phyloP scores from a whole-genome alignment of 2,329 filamentous ascomycete species.

The Microdochium bolleyi region DNA sequence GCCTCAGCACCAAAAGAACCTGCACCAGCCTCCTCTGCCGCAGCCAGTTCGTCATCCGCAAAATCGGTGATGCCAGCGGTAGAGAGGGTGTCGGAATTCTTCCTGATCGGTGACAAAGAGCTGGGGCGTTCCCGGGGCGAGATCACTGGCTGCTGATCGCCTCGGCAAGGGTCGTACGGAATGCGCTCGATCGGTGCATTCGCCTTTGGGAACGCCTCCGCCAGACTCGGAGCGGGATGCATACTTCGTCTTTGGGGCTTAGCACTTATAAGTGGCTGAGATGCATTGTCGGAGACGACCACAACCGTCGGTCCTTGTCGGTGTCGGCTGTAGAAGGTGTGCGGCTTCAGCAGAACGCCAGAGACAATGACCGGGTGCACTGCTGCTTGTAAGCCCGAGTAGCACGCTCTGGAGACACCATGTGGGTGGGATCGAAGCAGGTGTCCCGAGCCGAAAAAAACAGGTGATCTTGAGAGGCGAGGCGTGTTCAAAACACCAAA shows the following conservation, averaged over 20 bases:
- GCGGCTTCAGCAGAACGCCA: no score
- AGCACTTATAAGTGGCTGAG: not conserved
- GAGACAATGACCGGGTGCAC: no score
- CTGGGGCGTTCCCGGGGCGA: not conserved
- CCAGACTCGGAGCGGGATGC: slow-evolving; percentile 21
- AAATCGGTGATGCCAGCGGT: not conserved
- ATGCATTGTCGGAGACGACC: not conserved
- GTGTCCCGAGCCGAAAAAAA: not conserved
- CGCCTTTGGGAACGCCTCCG: slow-evolving; percentile 19
- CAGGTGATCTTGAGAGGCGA: not conserved
- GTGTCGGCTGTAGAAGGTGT: no score
- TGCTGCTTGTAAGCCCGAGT: no score
- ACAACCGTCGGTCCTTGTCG: not conserved
- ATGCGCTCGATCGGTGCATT: not conserved
- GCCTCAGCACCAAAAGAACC: slow-evolving; percentile 30
- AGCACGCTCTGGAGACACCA: no score
- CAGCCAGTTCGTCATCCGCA: not conserved
- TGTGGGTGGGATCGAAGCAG: not conserved
- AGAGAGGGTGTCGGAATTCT: not conserved
- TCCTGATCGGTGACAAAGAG: not conserved
- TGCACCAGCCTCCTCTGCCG: not conserved
- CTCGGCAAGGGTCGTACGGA: not conserved
- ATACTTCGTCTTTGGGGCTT: slow-evolving; percentile 10
- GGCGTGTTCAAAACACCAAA: not conserved
- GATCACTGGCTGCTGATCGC: not conserved